Evolutionary conservation across 2,329 filamentous ascomycete genomes (phyloP).

Genomic region (Penicillium sp.): DNA sequence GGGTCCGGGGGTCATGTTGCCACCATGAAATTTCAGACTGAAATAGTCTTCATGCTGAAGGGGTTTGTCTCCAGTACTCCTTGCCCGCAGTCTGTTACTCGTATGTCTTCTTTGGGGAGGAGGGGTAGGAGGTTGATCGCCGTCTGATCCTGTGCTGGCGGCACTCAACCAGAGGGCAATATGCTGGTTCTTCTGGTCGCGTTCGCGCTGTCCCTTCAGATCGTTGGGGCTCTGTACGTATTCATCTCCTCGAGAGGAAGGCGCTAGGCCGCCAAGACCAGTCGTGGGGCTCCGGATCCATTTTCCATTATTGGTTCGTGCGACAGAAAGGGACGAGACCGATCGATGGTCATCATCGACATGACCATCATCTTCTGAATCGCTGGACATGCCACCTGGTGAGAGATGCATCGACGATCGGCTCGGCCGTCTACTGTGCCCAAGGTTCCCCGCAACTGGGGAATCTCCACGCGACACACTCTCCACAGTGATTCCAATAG

Average conservation of each 20-base stretch:
- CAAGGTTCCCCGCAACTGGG: constrained; percentile 30
- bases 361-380: constrained; percentile 28
- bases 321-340: constrained; percentile 20
- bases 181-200: constrained; percentile 54
- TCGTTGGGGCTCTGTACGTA: constrained; percentile 54
- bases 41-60: constrained; percentile 36
- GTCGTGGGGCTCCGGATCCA: constrained; percentile 44
- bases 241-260: constrained; percentile 45
- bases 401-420: constrained; percentile 40
- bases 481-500: constrained; percentile 45
- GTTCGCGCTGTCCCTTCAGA: constrained; percentile 47
- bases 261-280: constrained; percentile 49
- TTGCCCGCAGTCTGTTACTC: constrained; percentile 47
- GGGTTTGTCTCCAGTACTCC: constrained; percentile 40
- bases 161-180: constrained; percentile 57
- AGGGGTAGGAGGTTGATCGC: constrained; percentile 26
- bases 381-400: constrained; percentile 29
- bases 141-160: constrained; percentile 43
- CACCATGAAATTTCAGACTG: constrained; percentile 30
- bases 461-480: constrained; percentile 46
- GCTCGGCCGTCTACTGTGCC: constrained; percentile 27
- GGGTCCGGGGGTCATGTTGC: constrained; percentile 52
- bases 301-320: constrained; percentile 47
- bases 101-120: constrained; percentile 22
- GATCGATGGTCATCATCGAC: constrained; percentile 20